phyloP scores from a whole-genome alignment of 169 alveolate genomes.

The Theileria luwenshuni region DNA sequence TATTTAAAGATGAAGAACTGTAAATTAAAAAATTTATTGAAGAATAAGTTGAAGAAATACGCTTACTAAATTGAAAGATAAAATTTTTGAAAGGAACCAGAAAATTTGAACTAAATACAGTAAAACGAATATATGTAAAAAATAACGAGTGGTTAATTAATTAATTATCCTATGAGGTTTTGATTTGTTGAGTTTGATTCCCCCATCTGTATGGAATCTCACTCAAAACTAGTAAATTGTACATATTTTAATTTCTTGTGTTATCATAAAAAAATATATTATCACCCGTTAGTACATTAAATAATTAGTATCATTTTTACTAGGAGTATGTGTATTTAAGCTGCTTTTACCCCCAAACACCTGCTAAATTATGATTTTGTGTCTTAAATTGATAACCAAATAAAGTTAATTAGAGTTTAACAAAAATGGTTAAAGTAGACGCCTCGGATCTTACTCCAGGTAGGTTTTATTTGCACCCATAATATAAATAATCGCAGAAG shows the following conservation, averaged over 20 bases:
- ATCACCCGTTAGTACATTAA: neutral
- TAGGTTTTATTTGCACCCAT: neutral
- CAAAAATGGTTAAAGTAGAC: constrained; percentile 47
- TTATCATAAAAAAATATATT: constrained; percentile 1
- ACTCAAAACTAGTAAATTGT: constrained; percentile 1
- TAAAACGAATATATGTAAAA: neutral
- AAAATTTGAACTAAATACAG: neutral
- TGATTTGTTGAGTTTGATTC: neutral
- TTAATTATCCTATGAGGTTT: neutral
- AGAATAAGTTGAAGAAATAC: neutral
- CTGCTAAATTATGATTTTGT: neutral
- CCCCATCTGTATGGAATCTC: constrained; percentile 16
- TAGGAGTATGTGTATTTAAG: neutral
- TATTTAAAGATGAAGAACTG: too few species aligned
- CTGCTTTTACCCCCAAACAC: neutral
- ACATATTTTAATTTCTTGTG: constrained; percentile 6
- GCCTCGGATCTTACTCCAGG: constrained; percentile 62
- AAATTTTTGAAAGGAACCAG: neutral
- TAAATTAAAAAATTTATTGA: neutral
- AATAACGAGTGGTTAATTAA: neutral
- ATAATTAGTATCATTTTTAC: neutral
- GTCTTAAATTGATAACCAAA: neutral
- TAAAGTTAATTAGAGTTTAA: neutral
- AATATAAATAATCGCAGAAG: constrained; percentile 19
- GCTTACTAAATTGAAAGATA: neutral